Conservation (phyloP, 192 early-diverging fungal genomes). For the Podila epigama region DNA sequence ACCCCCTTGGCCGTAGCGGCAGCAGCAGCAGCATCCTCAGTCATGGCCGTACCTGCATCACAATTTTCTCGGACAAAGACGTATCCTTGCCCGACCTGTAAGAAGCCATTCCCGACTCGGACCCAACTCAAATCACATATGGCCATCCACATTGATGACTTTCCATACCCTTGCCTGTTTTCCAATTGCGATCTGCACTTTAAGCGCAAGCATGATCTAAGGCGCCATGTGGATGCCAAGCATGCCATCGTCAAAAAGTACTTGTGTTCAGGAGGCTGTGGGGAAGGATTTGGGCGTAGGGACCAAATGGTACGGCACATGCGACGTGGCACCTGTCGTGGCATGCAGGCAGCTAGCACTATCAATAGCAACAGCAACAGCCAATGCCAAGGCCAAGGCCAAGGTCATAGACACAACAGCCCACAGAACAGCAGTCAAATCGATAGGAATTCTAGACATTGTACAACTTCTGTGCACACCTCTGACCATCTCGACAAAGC, state of each 20-base stretch:
- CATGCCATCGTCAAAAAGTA: conserved; percentile 49
- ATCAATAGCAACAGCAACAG: no score
- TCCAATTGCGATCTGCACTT: conserved; percentile 42
- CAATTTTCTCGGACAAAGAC: conserved; percentile 15
- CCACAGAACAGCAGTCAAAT: no score
- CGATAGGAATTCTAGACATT: no score
- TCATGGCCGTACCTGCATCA: background rate
- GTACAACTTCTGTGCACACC: no score
- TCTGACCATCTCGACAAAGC: no score
- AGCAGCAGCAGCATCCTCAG: background rate
- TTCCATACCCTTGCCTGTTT: conserved; percentile 48
- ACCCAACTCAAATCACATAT: conserved; percentile 51
- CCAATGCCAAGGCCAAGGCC: no score
- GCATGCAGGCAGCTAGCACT: no score
- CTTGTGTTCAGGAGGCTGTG: conserved; percentile 39
- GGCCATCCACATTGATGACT: conserved; percentile 47
- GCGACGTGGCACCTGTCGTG: conserved; percentile 26
- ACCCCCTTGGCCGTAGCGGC: background rate
- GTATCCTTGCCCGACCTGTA: conserved; percentile 45
- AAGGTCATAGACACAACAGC: no score
- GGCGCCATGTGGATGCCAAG: conserved; percentile 52
- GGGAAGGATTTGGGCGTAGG: conserved; percentile 43
- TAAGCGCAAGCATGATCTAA: conserved; percentile 54
- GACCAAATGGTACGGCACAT: conserved; percentile 45
- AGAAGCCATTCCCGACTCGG: conserved; percentile 38